Evolutionary conservation across 768 basidiomycete species (phyloP).

Genomic region (Leccinum incarnatum): DNA sequence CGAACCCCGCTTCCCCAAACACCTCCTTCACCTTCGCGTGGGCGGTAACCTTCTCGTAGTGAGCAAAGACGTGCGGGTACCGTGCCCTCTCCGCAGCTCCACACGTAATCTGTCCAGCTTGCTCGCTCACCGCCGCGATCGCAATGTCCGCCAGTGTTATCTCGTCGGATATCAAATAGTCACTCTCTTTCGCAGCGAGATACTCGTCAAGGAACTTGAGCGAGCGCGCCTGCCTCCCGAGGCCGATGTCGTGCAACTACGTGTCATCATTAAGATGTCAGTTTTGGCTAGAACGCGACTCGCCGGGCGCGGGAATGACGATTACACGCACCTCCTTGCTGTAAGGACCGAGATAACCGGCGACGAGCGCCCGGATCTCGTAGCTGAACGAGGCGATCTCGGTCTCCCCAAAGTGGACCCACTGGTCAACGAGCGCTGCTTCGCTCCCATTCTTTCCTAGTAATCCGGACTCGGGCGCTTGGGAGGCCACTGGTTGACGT

Average conservation of each 20-base stretch:
- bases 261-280: background rate
- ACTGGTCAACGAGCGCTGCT: slow-evolving; percentile 30
- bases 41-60: slow-evolving; percentile 21
- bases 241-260: slow-evolving; percentile 17
- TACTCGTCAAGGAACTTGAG: slow-evolving; percentile 27
- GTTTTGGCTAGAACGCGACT: background rate
- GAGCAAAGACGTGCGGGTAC: slow-evolving; percentile 26
- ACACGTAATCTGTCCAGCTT: slow-evolving; percentile 23
- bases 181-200: slow-evolving; percentile 18
- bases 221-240: slow-evolving; percentile 20
- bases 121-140: slow-evolving; percentile 22
- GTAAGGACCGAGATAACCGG: slow-evolving; percentile 21
- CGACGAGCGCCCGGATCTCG: slow-evolving; percentile 15
- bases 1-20: slow-evolving; percentile 20
- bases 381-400: slow-evolving; percentile 26
- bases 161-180: slow-evolving; percentile 22
- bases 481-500: slow-evolving; percentile 19
- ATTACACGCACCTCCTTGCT: slow-evolving; percentile 19
- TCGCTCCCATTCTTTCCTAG: slow-evolving; percentile 24
- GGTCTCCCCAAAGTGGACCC: slow-evolving; percentile 30
- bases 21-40: slow-evolving; percentile 18
- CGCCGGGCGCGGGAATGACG: background rate
- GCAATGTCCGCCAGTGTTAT: slow-evolving; percentile 29
- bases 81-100: slow-evolving; percentile 26
- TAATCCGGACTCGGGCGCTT: slow-evolving; percentile 26